Base-by-base conservation (phyloP, 2,329 filamentous ascomycete species). In the Apiospora marii region DNA sequence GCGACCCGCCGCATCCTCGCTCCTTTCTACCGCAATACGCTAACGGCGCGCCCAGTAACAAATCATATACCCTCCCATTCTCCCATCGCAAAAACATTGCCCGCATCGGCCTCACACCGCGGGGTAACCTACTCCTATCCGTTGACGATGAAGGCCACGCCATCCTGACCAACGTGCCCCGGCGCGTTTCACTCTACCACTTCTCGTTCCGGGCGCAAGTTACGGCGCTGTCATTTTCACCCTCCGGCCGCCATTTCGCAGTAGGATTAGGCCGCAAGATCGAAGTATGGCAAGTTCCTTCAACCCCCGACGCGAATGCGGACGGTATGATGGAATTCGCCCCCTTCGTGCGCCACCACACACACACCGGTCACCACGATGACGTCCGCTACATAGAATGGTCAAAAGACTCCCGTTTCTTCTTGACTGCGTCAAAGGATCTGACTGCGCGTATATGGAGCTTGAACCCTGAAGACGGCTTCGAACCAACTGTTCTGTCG, bases 381-480 rank as follows among this genome's bases (percentile, higher is more conserved):
- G 89, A 89, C 22, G 92, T 98, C 16, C 91, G 92, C 75, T 92
- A 92, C 81, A 93, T 99, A 71, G 93, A 97, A 80, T 99, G 97
- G 96, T 98, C 96, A 12, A 93, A 91, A 82, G 97, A 99, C 84
- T 98, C 96, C 16, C 89, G 96, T 37, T 99, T 99, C 86, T 96
- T 99, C 82, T 87, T 99, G 71, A 98, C 92, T 74, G 90, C 96
- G 3, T 96, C 95, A 24, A 98, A 95, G 81, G 96, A 99, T 80
- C 84, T 98, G 82, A 98, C 95, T 0, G 93, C 94, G 51, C 90
- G 95, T 80, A 94, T 99, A 90, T 99, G 96, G 96, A 98, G 95
- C 81, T 85, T 98, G 76, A 89, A 97, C 76, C 88, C 92, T 0
- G 94, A 98, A 79, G 93, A 96, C 74, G 94, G 93, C 1, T 98